These are phyloP conservation scores for Pleurotus salmoneostramineus DNA, from an alignment of 768 basidiomycete genomes.

Conservation along the genomic window DNA sequence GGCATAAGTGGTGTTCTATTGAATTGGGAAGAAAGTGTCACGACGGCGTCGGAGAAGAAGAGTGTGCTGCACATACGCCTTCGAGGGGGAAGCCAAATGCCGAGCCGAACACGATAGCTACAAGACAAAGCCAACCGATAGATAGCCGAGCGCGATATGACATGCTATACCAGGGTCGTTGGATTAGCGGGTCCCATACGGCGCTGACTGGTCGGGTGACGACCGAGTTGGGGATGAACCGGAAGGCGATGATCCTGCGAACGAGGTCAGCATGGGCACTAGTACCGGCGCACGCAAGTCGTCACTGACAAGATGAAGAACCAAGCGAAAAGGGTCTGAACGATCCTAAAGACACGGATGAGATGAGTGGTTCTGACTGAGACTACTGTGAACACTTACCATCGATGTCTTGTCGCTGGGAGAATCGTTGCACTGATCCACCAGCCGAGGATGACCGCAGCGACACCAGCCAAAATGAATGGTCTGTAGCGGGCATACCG, in stretches of 20 bases:
- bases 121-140: constrained; percentile 72
- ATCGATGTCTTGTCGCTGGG: constrained; percentile 67
- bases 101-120: constrained; percentile 79
- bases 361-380: no score
- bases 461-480: constrained; percentile 47
- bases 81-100: constrained; percentile 77
- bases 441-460: constrained; percentile 72
- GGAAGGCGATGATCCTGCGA: constrained; percentile 71
- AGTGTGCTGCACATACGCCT: constrained; percentile 32
- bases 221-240: constrained; percentile 73
- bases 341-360: constrained; percentile 46
- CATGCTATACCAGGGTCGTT: constrained; percentile 62
- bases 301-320: constrained; percentile 63
- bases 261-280: neutral
- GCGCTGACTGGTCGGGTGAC: constrained; percentile 69
- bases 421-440: constrained; percentile 79
- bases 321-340: constrained; percentile 82
- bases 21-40: constrained; percentile 16
- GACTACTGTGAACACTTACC: constrained; percentile 25
- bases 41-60: constrained; percentile 13
- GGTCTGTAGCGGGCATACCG: constrained; percentile 29
- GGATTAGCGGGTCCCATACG: constrained; percentile 64
- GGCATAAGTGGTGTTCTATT: constrained; percentile 58
- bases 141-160: constrained; percentile 49
- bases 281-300: neutral